Conservation (phyloP, 2,329 filamentous ascomycete species). For the Aaosphaeria arxii region DNA sequence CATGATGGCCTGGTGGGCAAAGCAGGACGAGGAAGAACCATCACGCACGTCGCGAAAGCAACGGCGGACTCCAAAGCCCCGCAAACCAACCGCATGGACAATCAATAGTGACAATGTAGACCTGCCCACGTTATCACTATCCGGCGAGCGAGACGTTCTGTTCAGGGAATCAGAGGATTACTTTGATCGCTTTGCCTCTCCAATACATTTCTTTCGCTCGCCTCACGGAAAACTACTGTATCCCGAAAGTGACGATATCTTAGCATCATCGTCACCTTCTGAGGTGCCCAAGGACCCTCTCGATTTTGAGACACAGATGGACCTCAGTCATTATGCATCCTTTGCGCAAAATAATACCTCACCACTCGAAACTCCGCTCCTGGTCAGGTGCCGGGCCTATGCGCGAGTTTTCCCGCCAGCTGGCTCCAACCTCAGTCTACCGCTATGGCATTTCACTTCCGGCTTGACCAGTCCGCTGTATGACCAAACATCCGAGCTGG, state of each 20-base stretch:
- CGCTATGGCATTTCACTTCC: conserved; percentile 39
- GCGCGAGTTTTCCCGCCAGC: conserved; percentile 44
- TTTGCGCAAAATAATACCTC: conserved; percentile 6
- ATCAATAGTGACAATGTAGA: conserved; percentile 18
- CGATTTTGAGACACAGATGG: conserved; percentile 30
- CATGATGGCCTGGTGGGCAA: conserved; percentile 13
- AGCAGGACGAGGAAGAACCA: conserved; percentile 1
- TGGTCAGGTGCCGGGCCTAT: conserved; percentile 30
- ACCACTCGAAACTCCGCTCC: conserved; percentile 12
- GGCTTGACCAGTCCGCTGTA: conserved; percentile 37
- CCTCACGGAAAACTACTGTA: conserved; percentile 29
- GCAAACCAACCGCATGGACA: conserved; percentile 25
- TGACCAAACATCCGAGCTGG: conserved; percentile 42
- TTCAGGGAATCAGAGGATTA: conserved; percentile 44
- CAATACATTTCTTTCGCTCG: conserved; percentile 51
- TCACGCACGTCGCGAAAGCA: conserved; percentile 13
- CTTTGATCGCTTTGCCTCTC: conserved; percentile 51
- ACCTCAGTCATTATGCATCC: conserved; percentile 25
- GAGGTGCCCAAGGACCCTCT: conserved; percentile 20
- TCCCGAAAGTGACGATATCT: conserved; percentile 20
- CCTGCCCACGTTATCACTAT: conserved; percentile 28
- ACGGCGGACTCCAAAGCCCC: conserved; percentile 16
- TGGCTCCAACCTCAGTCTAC: conserved; percentile 38
- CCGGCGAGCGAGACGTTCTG: conserved; percentile 32
- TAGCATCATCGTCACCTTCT: conserved; percentile 15